A percentile compares a stretch with the other conserved stretches of the same genome.
These are phyloP conservation scores for Fusarium equiseti DNA, from an alignment of 2,329 filamentous ascomycete genomes.

Conservation along the genomic window DNA sequence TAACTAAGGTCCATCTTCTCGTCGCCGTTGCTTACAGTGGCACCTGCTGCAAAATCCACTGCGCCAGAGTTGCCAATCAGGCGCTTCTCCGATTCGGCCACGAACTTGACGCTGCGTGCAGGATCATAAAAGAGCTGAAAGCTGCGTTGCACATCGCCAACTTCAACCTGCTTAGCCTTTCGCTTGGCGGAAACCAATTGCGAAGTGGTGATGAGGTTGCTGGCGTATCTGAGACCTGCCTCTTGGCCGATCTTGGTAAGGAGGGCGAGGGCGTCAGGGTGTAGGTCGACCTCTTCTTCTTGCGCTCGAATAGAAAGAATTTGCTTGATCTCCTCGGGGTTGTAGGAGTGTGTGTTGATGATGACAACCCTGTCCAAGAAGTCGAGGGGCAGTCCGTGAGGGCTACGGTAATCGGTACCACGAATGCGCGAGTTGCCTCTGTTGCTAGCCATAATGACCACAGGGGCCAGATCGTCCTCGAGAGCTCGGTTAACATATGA, in stretches of 20 bases:
- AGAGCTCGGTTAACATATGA: conserved; percentile 97
- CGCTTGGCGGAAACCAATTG: conserved; percentile 89
- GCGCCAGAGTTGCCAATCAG: conserved; percentile 89
- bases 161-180: conserved; percentile 82
- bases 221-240: conserved; percentile 92
- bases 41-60: conserved; percentile 73
- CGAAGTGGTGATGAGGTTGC: conserved; percentile 95
- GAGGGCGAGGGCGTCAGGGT: conserved; percentile 88
- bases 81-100: conserved; percentile 88
- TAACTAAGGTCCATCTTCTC: conserved; percentile 62
- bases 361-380: conserved; percentile 97
- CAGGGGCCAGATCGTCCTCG: conserved; percentile 92
- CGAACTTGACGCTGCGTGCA: conserved; percentile 87
- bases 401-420: conserved; percentile 91
- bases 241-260: conserved; percentile 97
- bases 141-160: conserved; percentile 92
- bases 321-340: conserved; percentile 85
- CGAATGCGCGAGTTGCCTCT: conserved; percentile 90
- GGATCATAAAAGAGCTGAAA: conserved; percentile 96
- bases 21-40: conserved; percentile 52
- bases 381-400: conserved; percentile 93
- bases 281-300: conserved; percentile 95
- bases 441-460: conserved; percentile 99
- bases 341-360: conserved; percentile 91
- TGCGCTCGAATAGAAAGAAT: conserved; percentile 93